A percentile compares a stretch with the other conserved stretches of the same genome.
Conservation (phyloP, 139 green algal genomes). For the Asterochloris sp. region DNA sequence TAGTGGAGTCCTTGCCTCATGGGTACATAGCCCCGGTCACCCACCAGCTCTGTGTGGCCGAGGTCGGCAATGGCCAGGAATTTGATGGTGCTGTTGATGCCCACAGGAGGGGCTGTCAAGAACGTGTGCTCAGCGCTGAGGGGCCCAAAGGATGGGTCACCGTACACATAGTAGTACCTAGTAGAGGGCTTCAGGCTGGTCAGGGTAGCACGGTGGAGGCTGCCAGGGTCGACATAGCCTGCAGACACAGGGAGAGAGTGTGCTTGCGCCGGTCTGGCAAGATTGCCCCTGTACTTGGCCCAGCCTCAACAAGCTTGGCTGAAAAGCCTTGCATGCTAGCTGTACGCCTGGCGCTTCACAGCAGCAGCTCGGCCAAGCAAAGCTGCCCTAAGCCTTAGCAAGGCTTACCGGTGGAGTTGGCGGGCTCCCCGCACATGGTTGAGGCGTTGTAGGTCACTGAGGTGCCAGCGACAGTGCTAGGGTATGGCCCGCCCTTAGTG, state of each 20-base stretch:
- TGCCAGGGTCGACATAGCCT: slow-evolving; percentile 60
- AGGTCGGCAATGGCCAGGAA: slow-evolving; percentile 53
- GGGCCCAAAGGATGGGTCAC: slow-evolving; percentile 27
- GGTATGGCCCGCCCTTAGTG: neutral
- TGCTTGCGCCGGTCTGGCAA: no score
- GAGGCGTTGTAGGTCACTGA: slow-evolving; percentile 14
- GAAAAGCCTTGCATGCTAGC: no score
- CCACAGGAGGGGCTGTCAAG: slow-evolving; percentile 25
- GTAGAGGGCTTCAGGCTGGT: slow-evolving; percentile 42
- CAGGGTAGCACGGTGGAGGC: slow-evolving; percentile 49
- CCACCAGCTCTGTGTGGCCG: slow-evolving; percentile 23
- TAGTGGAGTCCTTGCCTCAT: no score
- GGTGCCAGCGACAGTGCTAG: neutral
- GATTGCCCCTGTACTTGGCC: no score
- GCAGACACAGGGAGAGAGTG: neutral
- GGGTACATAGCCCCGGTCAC: no score
- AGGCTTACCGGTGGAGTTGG: neutral
- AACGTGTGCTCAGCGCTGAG: slow-evolving; percentile 46
- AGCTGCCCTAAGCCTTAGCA: no score
- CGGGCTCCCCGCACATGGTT: slow-evolving; percentile 4
- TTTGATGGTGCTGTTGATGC: slow-evolving; percentile 26
- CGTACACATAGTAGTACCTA: slow-evolving; percentile 63
- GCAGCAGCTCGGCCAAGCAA: no score
- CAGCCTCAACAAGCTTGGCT: no score
- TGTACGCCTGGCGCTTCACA: no score